Base-by-base conservation (phyloP, 2,329 filamentous ascomycete genomes). In the Blumeria hordei region DNA sequence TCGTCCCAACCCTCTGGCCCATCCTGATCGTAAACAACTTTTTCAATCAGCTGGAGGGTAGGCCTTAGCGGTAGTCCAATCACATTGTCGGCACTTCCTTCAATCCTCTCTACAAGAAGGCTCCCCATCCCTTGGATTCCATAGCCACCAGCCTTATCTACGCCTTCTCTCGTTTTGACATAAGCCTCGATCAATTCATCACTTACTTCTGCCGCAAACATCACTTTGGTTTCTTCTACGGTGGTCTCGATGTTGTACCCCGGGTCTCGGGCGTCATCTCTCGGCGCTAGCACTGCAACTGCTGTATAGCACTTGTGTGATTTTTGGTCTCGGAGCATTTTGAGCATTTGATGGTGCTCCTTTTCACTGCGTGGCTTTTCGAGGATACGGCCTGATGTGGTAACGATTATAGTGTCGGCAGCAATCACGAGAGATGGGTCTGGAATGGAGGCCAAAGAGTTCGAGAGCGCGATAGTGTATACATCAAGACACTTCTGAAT, bases 71-170 rank as follows among this genome's bases (percentile, higher is more conserved):
- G 92, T 67, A 98, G 67, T 0, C 92, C 92, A 33, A 98, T 81
- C 1, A 96, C 92, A 67, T 96, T 96, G 71, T 98, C 92, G 63
- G 87, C 85, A 55, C 79, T 80, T 10, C 92, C 92, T 59, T 94
- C 85, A 60, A 98, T 84, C 67, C 76, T 83, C 67, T 95, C 88
- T 11, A 98, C 80, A 56, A 98, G 69, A 66, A 95, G 80, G 8
- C 85, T 83, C 1, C 85, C 92, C 10, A 90, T 72, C 0, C 90
- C 92, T 69, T 98, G 92, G 54, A 98, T 77, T 1, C 87, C 92
- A 68, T 98, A 98, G 0, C 92, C 92, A 1, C 92, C 92, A 0
- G 92, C 92, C 72, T 96, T 98, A 68, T 96, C 92, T 10, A 80
- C 88, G 1, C 92, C 92, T 71, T 98, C 92, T 55, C 90, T 75